Evolutionary conservation across 805 yeast genomes (phyloP), one percentile per base, ranked within the genome.

Genomic region (Kazachstania martiniae): DNA sequence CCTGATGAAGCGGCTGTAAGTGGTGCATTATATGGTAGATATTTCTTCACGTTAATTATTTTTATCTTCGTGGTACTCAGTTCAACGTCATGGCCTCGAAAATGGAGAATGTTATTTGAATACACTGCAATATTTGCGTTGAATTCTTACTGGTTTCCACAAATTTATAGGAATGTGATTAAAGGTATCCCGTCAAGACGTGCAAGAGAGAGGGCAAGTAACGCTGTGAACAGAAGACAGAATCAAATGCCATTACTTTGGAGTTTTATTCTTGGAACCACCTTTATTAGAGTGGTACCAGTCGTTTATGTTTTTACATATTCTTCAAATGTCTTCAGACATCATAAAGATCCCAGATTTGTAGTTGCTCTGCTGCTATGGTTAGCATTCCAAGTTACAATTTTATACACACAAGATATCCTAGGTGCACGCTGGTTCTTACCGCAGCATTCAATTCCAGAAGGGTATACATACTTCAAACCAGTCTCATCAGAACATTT

Each of bases 61-160:
- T 66, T 72, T 39, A 64, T 79, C 8, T 70, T 83, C 44, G 37
- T 79, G 1, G 55, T 79, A 0, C 35, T 78, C 31, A 74, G 71
- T 42, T 67, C 79, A 9, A 47, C 66, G 2, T 53, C 71, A 28
- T 82, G 91, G 93, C 76, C 86, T 25, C 62, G 62, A 14, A 58
- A 51, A 13, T 58, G 70, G 24, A 59, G 94, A 34, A 54, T 53
- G 18, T 43, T 62, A 1, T 71, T 77, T 46, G 95, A 85, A 49
- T 73, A 69, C 35, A 32, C 68, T 4, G 57, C 70, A 2, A 51
- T 78, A 8, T 38, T 74, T 2, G 31, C 65, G 1, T 44, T 78
- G 18, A 80, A 75, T 51, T 80, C 94, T 1, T 77, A 71, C 43
- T 86, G 95, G 95, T 43, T 82, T 12, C 95, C 96, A 2, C 97